Evolutionary conservation across 169 alveolate species (phyloP), one percentile per base, ranked within the genome.

Genomic region (Plasmodium knowlesi): DNA sequence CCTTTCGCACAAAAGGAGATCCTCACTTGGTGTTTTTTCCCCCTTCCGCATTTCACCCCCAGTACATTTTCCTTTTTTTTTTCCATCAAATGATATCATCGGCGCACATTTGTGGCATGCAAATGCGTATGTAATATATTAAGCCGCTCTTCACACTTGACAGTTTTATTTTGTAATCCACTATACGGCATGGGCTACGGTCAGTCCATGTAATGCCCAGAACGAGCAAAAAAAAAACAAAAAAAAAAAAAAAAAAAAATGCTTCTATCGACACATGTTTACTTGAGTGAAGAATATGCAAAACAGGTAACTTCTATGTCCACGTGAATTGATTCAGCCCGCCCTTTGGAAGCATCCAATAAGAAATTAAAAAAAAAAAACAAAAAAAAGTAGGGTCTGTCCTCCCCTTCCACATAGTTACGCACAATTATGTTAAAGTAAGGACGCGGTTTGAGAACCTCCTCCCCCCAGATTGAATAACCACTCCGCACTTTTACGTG

Each of bases 241-340:
- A 61, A 61, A 61, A 61, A n/a, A 61, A 61, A 61, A 61, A n/a
- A 61, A 61, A 61, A 61, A 61, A 61, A 61, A 61, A 61, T 61
- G 32, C 74, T 61, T n/a, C n/a, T 16, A 6, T 61, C 25, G 74
- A 61, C 8, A n/a, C 32, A 61, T 61, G 32, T 19, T 22, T 61
- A 14, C 5, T 22, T 61, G 74, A 22, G 4, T 61, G 32, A 61
- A 61, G n/a, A 61, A 61, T 61, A 61, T 61, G 74, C 74, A 2
- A 1, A 61, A 9, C n/a, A 25, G 28, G 32, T 22, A n/a, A n/a
- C 74, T 34, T 34, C 37, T 25, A 61, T 61, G 30, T 61, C 74
- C 74, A 61, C 32, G 74, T 25, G 74, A 61, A 61, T 61, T 61
- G 37, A 61, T 61, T 8, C 32, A 61, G 74, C 32, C 12, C 57